Base-by-base conservation (phyloP, 106 monocot species). In the Xerophyta viscosa region DNA sequence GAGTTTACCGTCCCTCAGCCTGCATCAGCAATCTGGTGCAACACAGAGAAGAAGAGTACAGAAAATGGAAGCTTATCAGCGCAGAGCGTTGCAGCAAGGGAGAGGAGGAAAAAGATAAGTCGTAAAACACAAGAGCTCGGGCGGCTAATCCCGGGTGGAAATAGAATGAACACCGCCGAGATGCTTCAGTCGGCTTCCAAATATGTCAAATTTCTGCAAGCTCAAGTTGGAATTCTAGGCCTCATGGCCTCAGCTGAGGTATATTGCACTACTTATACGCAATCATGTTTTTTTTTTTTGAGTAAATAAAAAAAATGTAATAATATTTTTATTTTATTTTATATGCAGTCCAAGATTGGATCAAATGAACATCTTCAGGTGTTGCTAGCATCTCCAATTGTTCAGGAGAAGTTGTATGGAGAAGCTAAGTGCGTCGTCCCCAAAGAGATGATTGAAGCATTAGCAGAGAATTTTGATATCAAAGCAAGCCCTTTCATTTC, bases 161-260 rank as follows among this genome's bases (percentile, higher is more conserved):
- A 41, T 43, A 79, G 62, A 66, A 76, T 89, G 83, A 89, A 76
- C 79, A 88, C 83, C 3, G 88, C 88, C 14, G 69, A 88, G 66
- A 88, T 88, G 88, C 50, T 83, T 15, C 58, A 70, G 4, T 63
- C 73, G 13, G 79, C 73, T 8, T 61, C 20, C 48, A 69, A 72
- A 33, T 76, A 88, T 50, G 73, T 88, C 54, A 66, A 57, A 67
- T 80, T 83, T 52, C 31, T 83, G 42, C 76, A 83, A 50, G 88
- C 88, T 15, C 88, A 88, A 44, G 45, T 88, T 24, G 76, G 67
- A 1, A 37, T 88, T 17, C 79, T 88, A 25, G n/a, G 47, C 3
- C 60, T 82, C 6, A 30, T 72, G 43, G 42, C 37, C 30, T 42
- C 71, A 0, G 30, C 59, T 5, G 50, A 63, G 70, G 74, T 78